Conservation (phyloP, 1,139 yeast genomes). For the Saccharomyces hybrid region DNA sequence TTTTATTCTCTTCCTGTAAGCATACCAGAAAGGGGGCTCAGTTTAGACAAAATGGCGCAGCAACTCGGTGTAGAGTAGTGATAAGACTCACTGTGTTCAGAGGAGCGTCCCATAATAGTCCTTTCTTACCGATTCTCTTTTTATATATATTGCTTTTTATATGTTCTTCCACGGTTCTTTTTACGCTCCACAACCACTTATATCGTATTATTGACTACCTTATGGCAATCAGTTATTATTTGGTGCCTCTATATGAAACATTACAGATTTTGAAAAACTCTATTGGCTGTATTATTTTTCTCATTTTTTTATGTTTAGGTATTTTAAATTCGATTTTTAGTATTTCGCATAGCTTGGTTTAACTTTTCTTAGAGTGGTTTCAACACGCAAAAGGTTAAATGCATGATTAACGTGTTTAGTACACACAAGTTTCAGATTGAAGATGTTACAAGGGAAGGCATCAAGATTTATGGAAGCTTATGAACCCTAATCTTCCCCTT, state of each 20-base stretch:
- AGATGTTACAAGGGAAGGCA: not conserved
- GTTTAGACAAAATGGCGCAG: slow-evolving; percentile 3
- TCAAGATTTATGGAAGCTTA: not conserved
- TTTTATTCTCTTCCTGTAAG: slow-evolving; percentile 3
- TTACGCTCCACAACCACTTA: not conserved
- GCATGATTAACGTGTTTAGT: not conserved
- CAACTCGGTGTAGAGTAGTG: slow-evolving; percentile 1
- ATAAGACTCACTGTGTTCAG: not conserved
- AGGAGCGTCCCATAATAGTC: not conserved
- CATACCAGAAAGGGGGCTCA: slow-evolving; percentile 3
- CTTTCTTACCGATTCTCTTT: not conserved
- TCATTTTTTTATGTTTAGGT: too few relatives aligned
- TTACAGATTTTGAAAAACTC: not conserved
- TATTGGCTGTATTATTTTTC: too few relatives aligned
- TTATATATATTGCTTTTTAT: not conserved
- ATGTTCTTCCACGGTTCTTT: not conserved
- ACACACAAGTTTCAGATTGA: not conserved
- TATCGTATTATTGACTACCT: not conserved
- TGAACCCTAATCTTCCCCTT: slow-evolving; percentile 1
- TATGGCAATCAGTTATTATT: too few relatives aligned
- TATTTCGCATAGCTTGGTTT: too few relatives aligned
- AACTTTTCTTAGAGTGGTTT: too few relatives aligned
- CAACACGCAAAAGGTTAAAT: too few relatives aligned
- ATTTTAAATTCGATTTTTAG: too few relatives aligned
- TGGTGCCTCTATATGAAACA: too few relatives aligned